Base-by-base conservation (phyloP, 164 flowering plant species). In the Pachysandra terminalis region DNA sequence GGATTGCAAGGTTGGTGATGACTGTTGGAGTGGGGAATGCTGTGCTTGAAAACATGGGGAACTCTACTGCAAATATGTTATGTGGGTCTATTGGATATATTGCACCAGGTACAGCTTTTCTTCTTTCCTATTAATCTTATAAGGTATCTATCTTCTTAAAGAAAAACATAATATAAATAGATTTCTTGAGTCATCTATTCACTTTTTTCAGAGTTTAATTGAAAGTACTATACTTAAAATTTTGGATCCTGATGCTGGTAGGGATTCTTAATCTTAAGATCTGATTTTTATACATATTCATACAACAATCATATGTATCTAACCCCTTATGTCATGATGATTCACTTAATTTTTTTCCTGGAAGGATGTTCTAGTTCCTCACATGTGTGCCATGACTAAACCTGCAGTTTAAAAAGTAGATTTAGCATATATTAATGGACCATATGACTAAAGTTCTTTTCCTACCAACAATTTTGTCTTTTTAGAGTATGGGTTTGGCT, bases 11-110 rank as follows among this genome's bases (percentile, higher is more conserved):
- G 69, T 49, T 83, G 60, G 76, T 78, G 17, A 69, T 68, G 74
- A 79, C 66, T 15, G 61, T 37, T 21, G 83, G 68, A 56, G 75
- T 13, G 16, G 82, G 77, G 63, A 75, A 66, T 66, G 70, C 24
- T 26, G 76, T 64, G 26, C 28, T 35, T 32, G 84, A 77, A 65
- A 72, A 76, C 52, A 51, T 76, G 78, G 84, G 82, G 24, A 73
- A 74, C 60, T 77, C 84, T 16, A 83, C 86, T 19, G 77, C 78
- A 49, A 76, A 78, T 68, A 41, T 76, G 80, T 45, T 81, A 3
- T 32, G 67, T 37, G 84, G 86, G 61, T 73, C 86, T 1, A 74
- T 83, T 35, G 84, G 86, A 24, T 83, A 83, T 69, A 83, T 83
- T 40, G 84, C 86, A 54, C 86, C 86, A 77, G 86, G 84, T 83